A percentile compares a stretch with the other conserved stretches of the same genome.
Evolutionary conservation across 2,329 filamentous ascomycete genomes (phyloP).

Genomic region (Zasmidium angulare): DNA sequence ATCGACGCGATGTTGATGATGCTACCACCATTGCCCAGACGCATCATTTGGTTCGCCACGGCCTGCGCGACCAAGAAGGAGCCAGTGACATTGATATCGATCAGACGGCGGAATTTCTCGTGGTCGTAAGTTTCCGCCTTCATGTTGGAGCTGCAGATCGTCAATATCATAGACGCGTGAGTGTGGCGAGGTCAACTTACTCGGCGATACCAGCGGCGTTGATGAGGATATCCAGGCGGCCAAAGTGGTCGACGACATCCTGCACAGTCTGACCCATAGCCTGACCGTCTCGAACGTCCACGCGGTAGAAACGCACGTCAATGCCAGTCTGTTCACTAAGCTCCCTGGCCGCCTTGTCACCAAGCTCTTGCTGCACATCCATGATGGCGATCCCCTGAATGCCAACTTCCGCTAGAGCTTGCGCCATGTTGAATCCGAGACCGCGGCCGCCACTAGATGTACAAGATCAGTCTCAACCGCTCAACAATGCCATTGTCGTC

Average conservation of each 20-base stretch:
- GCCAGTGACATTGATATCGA: constrained; percentile 80
- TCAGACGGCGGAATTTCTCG: constrained; percentile 73
- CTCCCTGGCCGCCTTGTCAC: constrained; percentile 67
- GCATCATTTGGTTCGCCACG: constrained; percentile 61
- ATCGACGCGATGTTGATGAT: constrained; percentile 75
- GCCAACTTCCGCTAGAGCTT: constrained; percentile 73
- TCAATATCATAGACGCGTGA: constrained; percentile 4
- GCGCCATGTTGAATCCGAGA: constrained; percentile 76
- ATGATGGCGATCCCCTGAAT: constrained; percentile 73
- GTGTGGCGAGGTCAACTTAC: constrained; percentile 37
- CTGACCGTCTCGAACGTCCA: constrained; percentile 71
- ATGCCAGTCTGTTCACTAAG: constrained; percentile 71
- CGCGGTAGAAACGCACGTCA: constrained; percentile 74
- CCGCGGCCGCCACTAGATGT: constrained; percentile 67
- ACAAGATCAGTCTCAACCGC: constrained; percentile 18
- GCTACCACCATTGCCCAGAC: constrained; percentile 67
- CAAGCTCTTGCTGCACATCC: constrained; percentile 73
- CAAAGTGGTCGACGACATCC: constrained; percentile 65
- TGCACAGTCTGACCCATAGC: constrained; percentile 70
- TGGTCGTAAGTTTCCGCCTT: constrained; percentile 75
- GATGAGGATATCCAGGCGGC: constrained; percentile 71
- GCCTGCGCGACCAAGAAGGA: constrained; percentile 73
- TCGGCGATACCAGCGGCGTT: constrained; percentile 80
- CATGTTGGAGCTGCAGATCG: constrained; percentile 66
- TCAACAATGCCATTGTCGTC: background rate